phyloP scores from a whole-genome alignment of 345 rosid genomes.

The Brassica juncea region DNA sequence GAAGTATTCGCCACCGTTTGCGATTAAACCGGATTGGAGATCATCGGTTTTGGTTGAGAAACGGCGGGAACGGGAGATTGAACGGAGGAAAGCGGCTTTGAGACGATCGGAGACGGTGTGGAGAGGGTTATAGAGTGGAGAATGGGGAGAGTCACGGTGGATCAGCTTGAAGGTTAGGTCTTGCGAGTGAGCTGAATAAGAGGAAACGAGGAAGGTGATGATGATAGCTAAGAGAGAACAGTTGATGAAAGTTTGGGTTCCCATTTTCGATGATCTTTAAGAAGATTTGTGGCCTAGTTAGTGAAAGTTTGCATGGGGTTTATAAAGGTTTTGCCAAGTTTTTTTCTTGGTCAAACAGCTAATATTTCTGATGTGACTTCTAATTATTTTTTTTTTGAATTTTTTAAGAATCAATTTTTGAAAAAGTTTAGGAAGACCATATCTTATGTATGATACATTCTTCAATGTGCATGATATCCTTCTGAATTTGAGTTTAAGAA shows the following conservation, averaged over 20 bases:
- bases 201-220: not conserved
- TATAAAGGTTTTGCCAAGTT: constrained; percentile 9
- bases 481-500: not conserved
- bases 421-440: not conserved
- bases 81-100: constrained; percentile 34
- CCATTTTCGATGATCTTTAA: constrained; percentile 5
- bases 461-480: not conserved
- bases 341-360: no score
- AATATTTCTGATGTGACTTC: no score
- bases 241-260: not conserved
- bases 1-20: constrained; percentile 31
- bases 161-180: constrained; percentile 35
- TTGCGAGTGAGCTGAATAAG: constrained; percentile 10
- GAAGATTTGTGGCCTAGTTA: not conserved
- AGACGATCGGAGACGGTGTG: constrained; percentile 35
- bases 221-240: constrained; percentile 16
- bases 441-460: not conserved
- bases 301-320: constrained; percentile 2
- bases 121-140: constrained; percentile 38
- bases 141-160: constrained; percentile 42
- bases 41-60: constrained; percentile 36
- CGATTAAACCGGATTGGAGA: constrained; percentile 20
- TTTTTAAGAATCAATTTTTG: not conserved
- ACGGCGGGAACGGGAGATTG: constrained; percentile 39
- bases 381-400: no score